Base-by-base conservation (phyloP, 2,329 filamentous ascomycete genomes). In the Penicillium psychrosexuale region DNA sequence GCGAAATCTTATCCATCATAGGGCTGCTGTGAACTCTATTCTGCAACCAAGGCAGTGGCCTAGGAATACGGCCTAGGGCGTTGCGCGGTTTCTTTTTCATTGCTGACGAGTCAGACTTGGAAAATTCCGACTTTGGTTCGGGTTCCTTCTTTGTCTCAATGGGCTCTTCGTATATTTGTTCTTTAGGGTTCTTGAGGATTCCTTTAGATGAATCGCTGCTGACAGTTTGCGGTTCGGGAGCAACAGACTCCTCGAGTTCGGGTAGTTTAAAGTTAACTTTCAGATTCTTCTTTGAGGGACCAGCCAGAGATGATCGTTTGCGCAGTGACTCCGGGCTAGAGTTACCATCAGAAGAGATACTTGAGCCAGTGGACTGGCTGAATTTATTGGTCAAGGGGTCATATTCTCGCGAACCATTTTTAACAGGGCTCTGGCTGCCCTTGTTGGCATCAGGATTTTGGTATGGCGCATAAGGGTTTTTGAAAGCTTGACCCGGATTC, bases 81-180 rank as follows among this genome's bases (percentile, higher is more conserved):
- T 89, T 90, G 58, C 84, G 85, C 40, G 82, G 75, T 64, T 86
- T 86, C 47, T 81, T 72, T 56, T 79, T 80, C 37, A 88, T 70
- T 22, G 82, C 79, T 17, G 79, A 77, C 8, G 69, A 70, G 37
- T 69, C 50, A 67, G 73, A 56, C 66, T 68, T 60, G 31, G 65
- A 68, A 61, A 62, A 64, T 53, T 55, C 60, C 52, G 50, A 69
- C 62, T 60, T 55, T 49, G 58, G 43, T 17, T 66, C 59, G 13
- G 54, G 48, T 19, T 61, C 67, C 58, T 60, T 57, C 56, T 64
- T 55, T 30, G 67, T 42, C 31, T 80, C 78, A 66, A 89, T 84
- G 1, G 90, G 89, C 69, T 97, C 93, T 71, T 97, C 92, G 80
- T 91, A 97, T 57, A 97, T 86, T 45, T 82, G 78, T 64, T 85